Evolutionary conservation across 495 filamentous ascomycete species (phyloP).

Genomic region (Aeminium ludgeri): DNA sequence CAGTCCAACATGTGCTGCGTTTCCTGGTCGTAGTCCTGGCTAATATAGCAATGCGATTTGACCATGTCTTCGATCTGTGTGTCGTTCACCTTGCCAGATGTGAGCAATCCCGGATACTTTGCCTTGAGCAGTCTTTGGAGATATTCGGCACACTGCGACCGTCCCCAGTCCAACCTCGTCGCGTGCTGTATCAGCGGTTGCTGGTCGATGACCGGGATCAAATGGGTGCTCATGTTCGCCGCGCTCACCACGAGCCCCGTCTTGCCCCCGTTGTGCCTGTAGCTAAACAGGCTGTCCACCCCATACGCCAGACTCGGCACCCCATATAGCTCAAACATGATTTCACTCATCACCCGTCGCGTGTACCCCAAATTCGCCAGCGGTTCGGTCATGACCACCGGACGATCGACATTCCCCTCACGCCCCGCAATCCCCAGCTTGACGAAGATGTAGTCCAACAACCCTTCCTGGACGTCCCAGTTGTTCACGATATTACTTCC

Average conservation of each 20-base stretch:
- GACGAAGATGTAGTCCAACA: constrained; percentile 81
- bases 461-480: constrained; percentile 90
- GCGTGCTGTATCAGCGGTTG: constrained; percentile 71
- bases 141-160: constrained; percentile 75
- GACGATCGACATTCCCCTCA: constrained; percentile 56
- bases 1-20: constrained; percentile 60
- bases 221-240: constrained; percentile 79
- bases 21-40: constrained; percentile 64
- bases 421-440: constrained; percentile 74
- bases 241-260: constrained; percentile 82
- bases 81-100: constrained; percentile 60
- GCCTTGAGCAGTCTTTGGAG: constrained; percentile 71
- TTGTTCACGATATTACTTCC: constrained; percentile 83
- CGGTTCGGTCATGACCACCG: constrained; percentile 90
- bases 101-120: constrained; percentile 72
- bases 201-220: constrained; percentile 80
- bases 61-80: constrained; percentile 76
- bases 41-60: constrained; percentile 79
- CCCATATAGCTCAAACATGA: constrained; percentile 86
- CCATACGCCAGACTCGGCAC: constrained; percentile 80
- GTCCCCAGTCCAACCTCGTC: constrained; percentile 86
- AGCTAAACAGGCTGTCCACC: constrained; percentile 91
- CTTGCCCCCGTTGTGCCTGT: constrained; percentile 74
- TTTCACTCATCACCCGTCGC: constrained; percentile 84
- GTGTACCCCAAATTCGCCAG: constrained; percentile 79